Conservation (phyloP, 2,329 filamentous ascomycete species). For the Trichoderma sp. region DNA sequence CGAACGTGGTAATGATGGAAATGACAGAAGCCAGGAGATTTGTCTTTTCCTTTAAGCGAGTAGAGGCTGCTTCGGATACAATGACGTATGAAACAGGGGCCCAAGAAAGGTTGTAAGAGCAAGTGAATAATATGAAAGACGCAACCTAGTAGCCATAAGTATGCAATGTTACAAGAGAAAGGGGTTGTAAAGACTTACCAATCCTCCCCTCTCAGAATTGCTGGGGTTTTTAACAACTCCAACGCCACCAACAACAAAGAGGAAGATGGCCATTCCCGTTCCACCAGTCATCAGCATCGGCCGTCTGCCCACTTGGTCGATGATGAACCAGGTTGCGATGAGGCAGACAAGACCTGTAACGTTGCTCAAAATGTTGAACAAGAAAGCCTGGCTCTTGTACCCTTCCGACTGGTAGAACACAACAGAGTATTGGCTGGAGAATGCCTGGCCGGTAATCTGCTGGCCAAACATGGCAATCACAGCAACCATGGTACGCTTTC, state of each 20-base stretch:
- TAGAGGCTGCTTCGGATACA: constrained; percentile 35
- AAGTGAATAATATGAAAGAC: constrained; percentile 36
- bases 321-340: constrained; percentile 35
- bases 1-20: constrained; percentile 40
- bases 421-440: constrained; percentile 38
- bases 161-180: neutral
- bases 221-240: constrained; percentile 28
- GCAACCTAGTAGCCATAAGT: constrained; percentile 33
- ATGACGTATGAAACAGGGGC: constrained; percentile 38
- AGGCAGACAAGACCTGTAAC: constrained; percentile 30
- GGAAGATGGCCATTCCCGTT: constrained; percentile 33
- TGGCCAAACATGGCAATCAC: constrained; percentile 40
- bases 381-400: constrained; percentile 34
- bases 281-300: constrained; percentile 37
- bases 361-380: constrained; percentile 35
- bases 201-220: constrained; percentile 23
- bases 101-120: constrained; percentile 37
- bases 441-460: constrained; percentile 42
- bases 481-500: constrained; percentile 35
- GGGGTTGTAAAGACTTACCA: neutral
- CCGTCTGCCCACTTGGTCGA: constrained; percentile 36
- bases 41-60: constrained; percentile 40
- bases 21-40: constrained; percentile 38
- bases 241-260: constrained; percentile 34
- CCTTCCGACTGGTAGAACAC: constrained; percentile 40